phyloP scores from a whole-genome alignment of 2,329 filamentous ascomycete genomes.

The Drechmeria coniospora region DNA sequence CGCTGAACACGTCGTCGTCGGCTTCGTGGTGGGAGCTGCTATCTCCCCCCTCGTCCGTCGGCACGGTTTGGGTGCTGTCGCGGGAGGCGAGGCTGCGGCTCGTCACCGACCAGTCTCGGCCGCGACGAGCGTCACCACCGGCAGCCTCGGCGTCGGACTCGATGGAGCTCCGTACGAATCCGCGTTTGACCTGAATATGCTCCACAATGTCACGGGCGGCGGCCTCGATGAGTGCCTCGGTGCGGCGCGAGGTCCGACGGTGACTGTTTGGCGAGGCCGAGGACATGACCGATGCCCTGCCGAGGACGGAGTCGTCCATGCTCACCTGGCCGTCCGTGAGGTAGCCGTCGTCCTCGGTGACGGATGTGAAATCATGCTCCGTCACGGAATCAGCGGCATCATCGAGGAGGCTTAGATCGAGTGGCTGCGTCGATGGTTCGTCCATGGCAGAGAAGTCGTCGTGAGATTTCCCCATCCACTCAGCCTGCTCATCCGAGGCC shows the following conservation, averaged over 20 bases:
- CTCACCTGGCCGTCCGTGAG: background rate
- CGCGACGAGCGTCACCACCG: too few species aligned
- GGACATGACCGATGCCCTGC: slow-evolving; percentile 10
- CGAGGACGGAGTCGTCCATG: background rate
- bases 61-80: background rate
- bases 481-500: background rate
- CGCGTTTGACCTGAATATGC: too few species aligned
- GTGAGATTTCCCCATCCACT: too few species aligned
- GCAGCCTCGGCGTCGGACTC: too few species aligned
- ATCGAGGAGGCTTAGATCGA: too few species aligned
- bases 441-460: background rate
- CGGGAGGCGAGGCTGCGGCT: slow-evolving; percentile 26
- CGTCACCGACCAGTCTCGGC: too few species aligned
- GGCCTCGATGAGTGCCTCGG: slow-evolving; percentile 37
- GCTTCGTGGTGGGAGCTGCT: slow-evolving; percentile 35
- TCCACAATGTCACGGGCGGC: slow-evolving; percentile 35
- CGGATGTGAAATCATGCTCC: background rate
- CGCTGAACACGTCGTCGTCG: slow-evolving; percentile 44
- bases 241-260: slow-evolving; percentile 25
- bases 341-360: background rate
- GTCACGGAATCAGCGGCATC: too few species aligned
- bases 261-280: slow-evolving; percentile 9
- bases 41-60: slow-evolving; percentile 18
- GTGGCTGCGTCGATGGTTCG: too few species aligned
- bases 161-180: too few species aligned